These are phyloP conservation scores for Coemansia sp. DNA, from an alignment of 192 early-diverging fungal genomes.

Conservation along the genomic window DNA sequence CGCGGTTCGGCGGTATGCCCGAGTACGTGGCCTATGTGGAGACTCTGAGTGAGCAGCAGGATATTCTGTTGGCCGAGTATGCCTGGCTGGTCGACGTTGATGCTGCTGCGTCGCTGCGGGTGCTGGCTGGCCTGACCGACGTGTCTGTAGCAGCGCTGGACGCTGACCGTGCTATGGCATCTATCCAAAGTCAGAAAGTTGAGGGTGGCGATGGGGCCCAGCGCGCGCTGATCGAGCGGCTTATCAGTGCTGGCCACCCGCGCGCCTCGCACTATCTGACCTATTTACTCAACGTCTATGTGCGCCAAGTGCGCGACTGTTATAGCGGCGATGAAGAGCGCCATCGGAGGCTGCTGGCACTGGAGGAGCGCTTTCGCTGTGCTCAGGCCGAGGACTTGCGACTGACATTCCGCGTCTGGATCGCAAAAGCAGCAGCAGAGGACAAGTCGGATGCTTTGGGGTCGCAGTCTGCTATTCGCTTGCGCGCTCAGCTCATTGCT, in stretches of 20 bases:
- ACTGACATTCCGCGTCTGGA: conserved; percentile 33
- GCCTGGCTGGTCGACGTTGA: conserved; percentile 30
- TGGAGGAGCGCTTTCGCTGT: conserved; percentile 23
- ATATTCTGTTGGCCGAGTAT: conserved; percentile 25
- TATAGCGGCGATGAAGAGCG: conserved; percentile 4
- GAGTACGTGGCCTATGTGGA: conserved; percentile 39
- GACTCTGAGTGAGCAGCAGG: conserved; percentile 18
- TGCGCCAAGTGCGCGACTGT: conserved; percentile 42
- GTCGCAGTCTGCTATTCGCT: not conserved
- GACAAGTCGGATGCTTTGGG: not conserved
- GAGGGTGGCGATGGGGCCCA: conserved; percentile 17
- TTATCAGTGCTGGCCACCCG: conserved; percentile 24
- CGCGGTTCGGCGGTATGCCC: conserved; percentile 35
- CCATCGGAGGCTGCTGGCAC: not conserved
- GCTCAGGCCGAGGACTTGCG: conserved; percentile 38
- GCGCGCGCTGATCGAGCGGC: conserved; percentile 49
- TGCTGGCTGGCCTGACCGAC: conserved; percentile 22
- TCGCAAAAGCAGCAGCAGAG: not conserved
- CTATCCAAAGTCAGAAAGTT: conserved; percentile 10
- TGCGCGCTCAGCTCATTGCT: conserved; percentile 28
- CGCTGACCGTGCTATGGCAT: conserved; percentile 27
- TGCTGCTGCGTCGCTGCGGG: conserved; percentile 18
- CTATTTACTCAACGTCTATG: conserved; percentile 38
- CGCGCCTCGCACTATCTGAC: conserved; percentile 49
- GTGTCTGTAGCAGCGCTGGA: conserved; percentile 27